Base-by-base conservation (phyloP, 2,329 filamentous ascomycete genomes). In the Colletotrichum salicis region DNA sequence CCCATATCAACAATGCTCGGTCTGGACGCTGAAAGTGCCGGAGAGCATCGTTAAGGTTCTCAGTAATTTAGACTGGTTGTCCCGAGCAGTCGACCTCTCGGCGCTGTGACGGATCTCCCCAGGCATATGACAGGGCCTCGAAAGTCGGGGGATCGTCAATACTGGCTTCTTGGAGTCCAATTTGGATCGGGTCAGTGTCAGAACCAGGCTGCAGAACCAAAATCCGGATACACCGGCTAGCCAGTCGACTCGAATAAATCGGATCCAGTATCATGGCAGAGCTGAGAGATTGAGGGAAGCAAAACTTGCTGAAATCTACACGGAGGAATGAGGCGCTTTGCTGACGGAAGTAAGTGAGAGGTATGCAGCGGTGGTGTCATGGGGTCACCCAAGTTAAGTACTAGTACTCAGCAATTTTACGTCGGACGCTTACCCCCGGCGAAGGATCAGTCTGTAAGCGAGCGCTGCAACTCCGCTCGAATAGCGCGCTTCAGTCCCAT, bases 21-120 rank as follows among this genome's bases (percentile, higher is more conserved):
- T 55, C 41, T 35, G 63, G 12, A n/a, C 19, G 35, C 3, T 74
- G 70, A 19, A 76, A 73, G 13, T 63, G 75, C 12, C 35, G 65
- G 2, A 77, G 62, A 2, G 74, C 76, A 29, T 71, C 73, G 19
- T 56, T 51, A 2, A 77, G 70, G 48, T 74, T 77, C 19, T 37
- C 56, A 3, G 67, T 74, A 35, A 75, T 71, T 3, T 29, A 31
- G 13, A 76, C 71, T 0, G 22, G 7, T 1, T 27, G 19, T 10
- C 57, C 64, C 3, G 31, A 29, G 51, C 56, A 57, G 13, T 24
- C 3, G 13, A 54, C 56, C 4, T 37, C 5, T 27, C 6, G 22
- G 19, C 15, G 22, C 29, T 51, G 22, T 1, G 37, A 31, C 1
- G 57, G 56, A 8, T 58, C 57, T 10, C 68, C 57, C 64, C 64